These are phyloP conservation scores for Schwanniomyces yamadae DNA, from an alignment of 805 yeast genomes.

Conservation along the genomic window DNA sequence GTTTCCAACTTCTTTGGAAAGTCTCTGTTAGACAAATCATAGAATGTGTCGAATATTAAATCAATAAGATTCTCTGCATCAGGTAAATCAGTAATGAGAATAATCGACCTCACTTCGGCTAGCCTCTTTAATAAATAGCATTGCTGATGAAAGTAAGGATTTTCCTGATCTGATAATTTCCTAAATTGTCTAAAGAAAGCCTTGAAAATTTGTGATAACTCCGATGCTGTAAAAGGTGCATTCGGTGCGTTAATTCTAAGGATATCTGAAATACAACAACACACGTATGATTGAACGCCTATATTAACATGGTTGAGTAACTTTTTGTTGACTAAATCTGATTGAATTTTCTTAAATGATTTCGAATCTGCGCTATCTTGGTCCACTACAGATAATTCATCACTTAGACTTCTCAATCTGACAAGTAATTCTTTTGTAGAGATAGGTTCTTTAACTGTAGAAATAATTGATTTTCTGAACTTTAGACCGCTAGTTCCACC, in stretches of 20 bases:
- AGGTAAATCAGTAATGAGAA: slow-evolving; percentile 72
- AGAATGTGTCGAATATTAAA: slow-evolving; percentile 59
- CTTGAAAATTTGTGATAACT: slow-evolving; percentile 63
- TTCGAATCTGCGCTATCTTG: slow-evolving; percentile 55
- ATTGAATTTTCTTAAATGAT: slow-evolving; percentile 42
- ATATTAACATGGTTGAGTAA: slow-evolving; percentile 57
- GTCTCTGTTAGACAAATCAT: slow-evolving; percentile 45
- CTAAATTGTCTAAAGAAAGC: slow-evolving; percentile 64
- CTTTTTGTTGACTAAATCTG: slow-evolving; percentile 57
- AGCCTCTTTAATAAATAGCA: slow-evolving; percentile 63
- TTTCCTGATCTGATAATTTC: slow-evolving; percentile 51
- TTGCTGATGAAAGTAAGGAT: slow-evolving; percentile 62
- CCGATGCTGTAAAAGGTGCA: slow-evolving; percentile 74
- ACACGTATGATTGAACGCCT: slow-evolving; percentile 67
- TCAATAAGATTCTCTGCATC: slow-evolving; percentile 55
- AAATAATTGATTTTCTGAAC: slow-evolving; percentile 49
- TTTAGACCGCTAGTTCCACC: too few relatives aligned
- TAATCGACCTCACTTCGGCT: slow-evolving; percentile 73
- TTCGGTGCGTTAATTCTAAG: slow-evolving; percentile 82
- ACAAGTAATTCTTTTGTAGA: slow-evolving; percentile 59
- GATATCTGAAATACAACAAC: slow-evolving; percentile 76
- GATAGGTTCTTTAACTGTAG: slow-evolving; percentile 57
- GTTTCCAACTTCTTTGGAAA: slow-evolving; percentile 58
- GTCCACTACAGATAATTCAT: slow-evolving; percentile 60
- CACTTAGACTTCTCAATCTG: slow-evolving; percentile 57